Evolutionary conservation across 2,329 filamentous ascomycete species (phyloP).

Genomic region (Botryotinia globosa): DNA sequence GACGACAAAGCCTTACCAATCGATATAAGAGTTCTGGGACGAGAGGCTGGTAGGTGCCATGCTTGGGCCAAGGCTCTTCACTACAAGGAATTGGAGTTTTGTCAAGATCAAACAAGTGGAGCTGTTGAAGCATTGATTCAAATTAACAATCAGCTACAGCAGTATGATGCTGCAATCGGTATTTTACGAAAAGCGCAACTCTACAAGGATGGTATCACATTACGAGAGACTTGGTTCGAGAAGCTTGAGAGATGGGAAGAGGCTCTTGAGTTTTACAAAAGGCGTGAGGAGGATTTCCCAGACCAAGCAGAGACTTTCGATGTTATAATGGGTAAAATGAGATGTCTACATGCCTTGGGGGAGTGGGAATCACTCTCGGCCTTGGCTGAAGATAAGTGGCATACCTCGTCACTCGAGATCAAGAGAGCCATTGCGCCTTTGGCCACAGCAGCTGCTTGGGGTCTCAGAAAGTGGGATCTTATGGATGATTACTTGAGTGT

Average conservation of each 20-base stretch:
- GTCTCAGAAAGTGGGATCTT: constrained; percentile 91
- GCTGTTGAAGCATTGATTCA: constrained; percentile 97
- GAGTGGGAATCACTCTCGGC: constrained; percentile 94
- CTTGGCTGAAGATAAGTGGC: constrained; percentile 90
- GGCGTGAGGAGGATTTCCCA: constrained; percentile 70
- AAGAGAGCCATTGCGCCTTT: constrained; percentile 88
- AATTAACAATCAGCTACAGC: constrained; percentile 98
- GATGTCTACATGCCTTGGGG: constrained; percentile 91
- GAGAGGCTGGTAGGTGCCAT: constrained; percentile 94
- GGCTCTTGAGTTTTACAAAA: constrained; percentile 85
- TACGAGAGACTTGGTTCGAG: constrained; percentile 98
- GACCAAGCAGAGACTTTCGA: constrained; percentile 88
- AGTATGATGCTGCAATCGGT: constrained; percentile 96
- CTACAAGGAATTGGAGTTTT: constrained; percentile 98
- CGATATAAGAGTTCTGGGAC: constrained; percentile 89
- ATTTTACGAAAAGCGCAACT: constrained; percentile 94
- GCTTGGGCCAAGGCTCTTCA: constrained; percentile 97
- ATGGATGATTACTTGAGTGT: constrained; percentile 97
- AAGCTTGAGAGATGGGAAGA: constrained; percentile 98
- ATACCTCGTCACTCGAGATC: constrained; percentile 81
- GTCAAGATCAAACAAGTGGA: constrained; percentile 93
- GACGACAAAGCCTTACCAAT: constrained; percentile 98
- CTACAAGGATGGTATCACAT: constrained; percentile 87
- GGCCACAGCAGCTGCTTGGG: constrained; percentile 95
- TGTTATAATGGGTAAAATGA: constrained; percentile 99